These are phyloP conservation scores for Hydnum rufescens DNA, from an alignment of 768 basidiomycete genomes.

Conservation along the genomic window DNA sequence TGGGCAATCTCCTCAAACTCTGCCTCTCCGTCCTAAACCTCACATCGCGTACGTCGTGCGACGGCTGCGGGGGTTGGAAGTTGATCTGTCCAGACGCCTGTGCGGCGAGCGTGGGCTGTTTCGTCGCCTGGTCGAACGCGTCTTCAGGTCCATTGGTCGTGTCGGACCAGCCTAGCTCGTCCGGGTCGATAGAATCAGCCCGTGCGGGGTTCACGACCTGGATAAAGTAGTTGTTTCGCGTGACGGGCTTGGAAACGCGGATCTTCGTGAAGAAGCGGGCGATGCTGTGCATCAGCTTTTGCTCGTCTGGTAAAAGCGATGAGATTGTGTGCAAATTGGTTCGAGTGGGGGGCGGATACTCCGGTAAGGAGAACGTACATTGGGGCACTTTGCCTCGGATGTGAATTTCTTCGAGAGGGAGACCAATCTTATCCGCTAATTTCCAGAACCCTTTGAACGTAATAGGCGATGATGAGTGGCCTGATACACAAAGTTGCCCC, in stretches of 20 bases:
- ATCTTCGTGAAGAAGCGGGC: conserved; percentile 52
- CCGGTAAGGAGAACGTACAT: conserved; percentile 28
- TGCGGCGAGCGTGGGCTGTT: conserved; percentile 4
- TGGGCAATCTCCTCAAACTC: conserved; percentile 41
- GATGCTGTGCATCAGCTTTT: conserved; percentile 26
- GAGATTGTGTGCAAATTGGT: not conserved
- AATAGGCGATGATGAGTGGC: conserved; percentile 1
- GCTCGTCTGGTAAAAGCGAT: not conserved
- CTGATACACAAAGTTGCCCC: not conserved
- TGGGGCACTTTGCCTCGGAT: conserved; percentile 47
- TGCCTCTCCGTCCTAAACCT: conserved; percentile 46
- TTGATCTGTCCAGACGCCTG: not conserved
- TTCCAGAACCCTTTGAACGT: conserved; percentile 45
- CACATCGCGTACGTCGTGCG: conserved; percentile 18
- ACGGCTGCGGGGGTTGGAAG: not conserved
- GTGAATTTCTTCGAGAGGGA: conserved; percentile 55
- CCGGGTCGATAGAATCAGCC: conserved; percentile 26
- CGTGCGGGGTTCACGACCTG: conserved; percentile 3
- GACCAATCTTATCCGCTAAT: conserved; percentile 54
- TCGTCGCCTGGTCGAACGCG: conserved; percentile 16
- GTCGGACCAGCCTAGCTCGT: conserved; percentile 45
- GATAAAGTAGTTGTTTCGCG: conserved; percentile 43
- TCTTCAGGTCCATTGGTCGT: conserved; percentile 38
- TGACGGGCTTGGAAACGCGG: conserved; percentile 44
- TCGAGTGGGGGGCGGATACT: too few relatives aligned